Evolutionary conservation across 2,329 filamentous ascomycete genomes (phyloP).

Genomic region (Curvularia sp.): DNA sequence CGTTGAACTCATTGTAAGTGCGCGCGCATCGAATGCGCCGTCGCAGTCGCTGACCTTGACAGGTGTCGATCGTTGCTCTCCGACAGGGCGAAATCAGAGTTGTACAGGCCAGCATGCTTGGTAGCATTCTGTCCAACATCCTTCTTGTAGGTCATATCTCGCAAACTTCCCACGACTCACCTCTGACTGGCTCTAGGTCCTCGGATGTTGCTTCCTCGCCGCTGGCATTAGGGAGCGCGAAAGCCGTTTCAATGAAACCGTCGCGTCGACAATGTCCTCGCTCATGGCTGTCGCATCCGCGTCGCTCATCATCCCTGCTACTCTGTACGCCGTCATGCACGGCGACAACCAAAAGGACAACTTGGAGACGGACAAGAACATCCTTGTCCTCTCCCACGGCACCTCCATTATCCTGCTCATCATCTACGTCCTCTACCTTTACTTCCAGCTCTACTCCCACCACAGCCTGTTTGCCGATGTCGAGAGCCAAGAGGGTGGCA

Average conservation of each 20-base stretch:
- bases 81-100: constrained; percentile 87
- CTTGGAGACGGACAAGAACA: constrained; percentile 55
- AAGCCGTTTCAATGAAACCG: constrained; percentile 71
- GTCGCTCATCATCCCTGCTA: constrained; percentile 61
- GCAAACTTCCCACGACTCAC: neutral
- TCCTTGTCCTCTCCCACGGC: constrained; percentile 59
- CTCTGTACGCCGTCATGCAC: constrained; percentile 58
- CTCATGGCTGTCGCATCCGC: constrained; percentile 64
- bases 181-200: constrained; percentile 61
- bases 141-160: constrained; percentile 66
- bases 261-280: constrained; percentile 76
- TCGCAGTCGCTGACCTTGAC: constrained; percentile 16
- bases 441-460: constrained; percentile 62
- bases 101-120: constrained; percentile 97
- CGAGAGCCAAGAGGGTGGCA: constrained; percentile 42
- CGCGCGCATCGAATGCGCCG: constrained; percentile 2
- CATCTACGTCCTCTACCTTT: constrained; percentile 62
- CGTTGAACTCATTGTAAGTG: constrained; percentile 74
- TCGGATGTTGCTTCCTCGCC: constrained; percentile 62
- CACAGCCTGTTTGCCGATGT: constrained; percentile 56
- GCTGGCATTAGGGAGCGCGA: constrained; percentile 56
- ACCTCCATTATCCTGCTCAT: constrained; percentile 62
- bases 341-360: constrained; percentile 46
- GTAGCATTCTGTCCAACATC: constrained; percentile 93
- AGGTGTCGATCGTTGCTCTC: constrained; percentile 93